Percentiles rank a stretch among this genome's conserved stretches.
phyloP scores from a whole-genome alignment of 768 basidiomycete genomes.

The Crepidotus variabilis region DNA sequence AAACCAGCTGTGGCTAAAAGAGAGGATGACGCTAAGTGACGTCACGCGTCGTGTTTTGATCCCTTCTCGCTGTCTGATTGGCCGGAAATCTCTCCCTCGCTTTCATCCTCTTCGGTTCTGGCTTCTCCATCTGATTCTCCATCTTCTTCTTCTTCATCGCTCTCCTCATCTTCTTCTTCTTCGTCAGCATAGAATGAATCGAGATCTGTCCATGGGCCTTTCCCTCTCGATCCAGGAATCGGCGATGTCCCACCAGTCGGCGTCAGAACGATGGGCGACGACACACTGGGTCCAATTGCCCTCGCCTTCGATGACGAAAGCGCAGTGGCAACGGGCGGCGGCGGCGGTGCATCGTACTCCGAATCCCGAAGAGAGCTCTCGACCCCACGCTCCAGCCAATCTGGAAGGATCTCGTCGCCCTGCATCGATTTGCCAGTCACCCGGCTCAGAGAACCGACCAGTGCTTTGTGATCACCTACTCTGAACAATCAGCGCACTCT shows the following conservation, averaged over 20 bases:
- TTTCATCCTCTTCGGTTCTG: slow-evolving; percentile 14
- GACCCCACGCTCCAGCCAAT: slow-evolving; percentile 87
- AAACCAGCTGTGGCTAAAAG: not conserved
- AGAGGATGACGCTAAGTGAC: slow-evolving; percentile 2
- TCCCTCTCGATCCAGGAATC: slow-evolving; percentile 33
- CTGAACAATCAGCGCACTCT: not conserved
- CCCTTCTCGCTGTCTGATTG: not conserved
- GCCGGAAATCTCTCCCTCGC: not conserved
- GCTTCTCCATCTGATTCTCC: slow-evolving; percentile 22
- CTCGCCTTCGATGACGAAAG: slow-evolving; percentile 33
- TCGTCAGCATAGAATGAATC: slow-evolving; percentile 73
- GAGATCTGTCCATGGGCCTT: slow-evolving; percentile 54
- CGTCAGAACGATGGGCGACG: slow-evolving; percentile 53
- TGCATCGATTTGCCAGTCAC: slow-evolving; percentile 54
- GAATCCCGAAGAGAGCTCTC: slow-evolving; percentile 72
- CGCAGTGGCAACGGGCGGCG: slow-evolving; percentile 31
- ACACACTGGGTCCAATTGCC: slow-evolving; percentile 19
- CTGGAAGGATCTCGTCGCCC: slow-evolving; percentile 54
- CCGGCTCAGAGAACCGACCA: slow-evolving; percentile 65
- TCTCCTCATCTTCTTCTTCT: slow-evolving; percentile 25
- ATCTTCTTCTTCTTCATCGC: slow-evolving; percentile 27
- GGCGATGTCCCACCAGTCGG: slow-evolving; percentile 47
- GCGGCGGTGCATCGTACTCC: slow-evolving; percentile 46
- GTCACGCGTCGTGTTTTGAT: not conserved
- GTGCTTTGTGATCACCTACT: slow-evolving; percentile 33